These are phyloP conservation scores for Aspergillus pseudoviridinutans DNA, from an alignment of 2,329 filamentous ascomycete genomes.

Conservation along the genomic window DNA sequence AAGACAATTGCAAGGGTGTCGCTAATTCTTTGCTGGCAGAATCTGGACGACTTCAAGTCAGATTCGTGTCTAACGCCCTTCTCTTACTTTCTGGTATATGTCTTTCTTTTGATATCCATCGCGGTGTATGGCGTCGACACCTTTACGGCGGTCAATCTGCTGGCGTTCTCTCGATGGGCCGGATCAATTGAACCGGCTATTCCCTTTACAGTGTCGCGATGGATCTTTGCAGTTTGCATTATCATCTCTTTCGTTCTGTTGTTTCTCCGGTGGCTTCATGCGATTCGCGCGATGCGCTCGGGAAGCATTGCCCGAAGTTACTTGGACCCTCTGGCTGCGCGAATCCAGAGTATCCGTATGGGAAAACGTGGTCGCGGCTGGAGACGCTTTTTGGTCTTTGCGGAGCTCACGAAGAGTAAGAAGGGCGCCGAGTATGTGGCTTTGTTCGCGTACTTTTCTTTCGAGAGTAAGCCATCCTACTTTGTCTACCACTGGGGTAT, in stretches of 20 bases:
- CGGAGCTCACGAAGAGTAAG: slow-evolving; percentile 83
- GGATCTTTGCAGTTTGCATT: slow-evolving; percentile 93
- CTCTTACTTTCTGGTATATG: slow-evolving; percentile 81
- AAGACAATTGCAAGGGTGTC: neutral
- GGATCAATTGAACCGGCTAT: slow-evolving; percentile 76
- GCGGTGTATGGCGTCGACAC: slow-evolving; percentile 87
- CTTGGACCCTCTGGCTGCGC: slow-evolving; percentile 79
- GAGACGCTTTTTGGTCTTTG: slow-evolving; percentile 87
- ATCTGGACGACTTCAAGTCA: slow-evolving; percentile 73
- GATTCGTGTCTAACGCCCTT: slow-evolving; percentile 71
- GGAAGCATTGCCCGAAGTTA: slow-evolving; percentile 89
- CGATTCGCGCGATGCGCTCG: slow-evolving; percentile 73
- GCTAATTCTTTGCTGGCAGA: slow-evolving; percentile 33
- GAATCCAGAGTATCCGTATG: slow-evolving; percentile 76
- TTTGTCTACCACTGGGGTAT: neutral
- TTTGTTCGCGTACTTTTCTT: slow-evolving; percentile 83
- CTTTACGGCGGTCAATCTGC: slow-evolving; percentile 87
- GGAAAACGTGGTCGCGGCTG: slow-evolving; percentile 70
- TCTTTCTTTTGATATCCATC: slow-evolving; percentile 72
- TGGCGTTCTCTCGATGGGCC: slow-evolving; percentile 86
- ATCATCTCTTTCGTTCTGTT: slow-evolving; percentile 84
- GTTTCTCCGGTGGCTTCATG: slow-evolving; percentile 72
- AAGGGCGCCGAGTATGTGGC: slow-evolving; percentile 89
- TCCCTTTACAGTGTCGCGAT: slow-evolving; percentile 74
- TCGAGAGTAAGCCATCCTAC: slow-evolving; percentile 48